Percentiles rank a stretch among this genome's conserved stretches.
These are phyloP conservation scores for Venustampulla echinocandica DNA, from an alignment of 495 filamentous ascomycete species.

Conservation along the genomic window DNA sequence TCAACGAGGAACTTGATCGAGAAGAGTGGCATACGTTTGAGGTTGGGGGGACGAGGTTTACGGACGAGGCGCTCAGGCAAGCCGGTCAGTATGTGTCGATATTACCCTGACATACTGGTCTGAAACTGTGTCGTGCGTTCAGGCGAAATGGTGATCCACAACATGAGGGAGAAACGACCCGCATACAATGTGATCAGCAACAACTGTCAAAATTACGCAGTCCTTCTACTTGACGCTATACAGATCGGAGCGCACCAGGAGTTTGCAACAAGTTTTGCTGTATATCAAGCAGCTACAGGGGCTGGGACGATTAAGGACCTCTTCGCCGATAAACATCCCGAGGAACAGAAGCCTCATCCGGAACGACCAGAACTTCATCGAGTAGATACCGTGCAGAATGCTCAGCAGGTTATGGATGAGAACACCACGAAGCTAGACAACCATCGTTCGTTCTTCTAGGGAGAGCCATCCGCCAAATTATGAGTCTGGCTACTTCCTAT, in stretches of 20 bases:
- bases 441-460: constrained; percentile 17
- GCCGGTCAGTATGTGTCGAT: constrained; percentile 25
- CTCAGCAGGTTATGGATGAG: constrained; percentile 33
- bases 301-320: constrained; percentile 30
- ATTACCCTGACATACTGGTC: background rate
- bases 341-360: constrained; percentile 21
- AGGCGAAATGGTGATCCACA: constrained; percentile 36
- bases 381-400: constrained; percentile 24
- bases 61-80: constrained; percentile 36
- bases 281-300: constrained; percentile 33
- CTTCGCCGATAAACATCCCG: constrained; percentile 26
- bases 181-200: constrained; percentile 40
- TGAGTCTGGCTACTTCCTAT: too few relatives aligned
- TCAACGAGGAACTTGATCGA: constrained; percentile 28
- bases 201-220: constrained; percentile 41
- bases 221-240: constrained; percentile 35
- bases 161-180: constrained; percentile 31
- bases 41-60: constrained; percentile 37
- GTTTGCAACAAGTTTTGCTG: constrained; percentile 34
- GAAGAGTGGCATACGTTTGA: constrained; percentile 32
- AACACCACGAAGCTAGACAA: constrained; percentile 34
- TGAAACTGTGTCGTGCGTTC: constrained; percentile 4
- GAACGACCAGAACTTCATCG: constrained; percentile 8
- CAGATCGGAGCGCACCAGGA: constrained; percentile 30
- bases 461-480: background rate